Conservation (phyloP, 208 protist genomes). For the Acanthamoeba lenticulata region DNA sequence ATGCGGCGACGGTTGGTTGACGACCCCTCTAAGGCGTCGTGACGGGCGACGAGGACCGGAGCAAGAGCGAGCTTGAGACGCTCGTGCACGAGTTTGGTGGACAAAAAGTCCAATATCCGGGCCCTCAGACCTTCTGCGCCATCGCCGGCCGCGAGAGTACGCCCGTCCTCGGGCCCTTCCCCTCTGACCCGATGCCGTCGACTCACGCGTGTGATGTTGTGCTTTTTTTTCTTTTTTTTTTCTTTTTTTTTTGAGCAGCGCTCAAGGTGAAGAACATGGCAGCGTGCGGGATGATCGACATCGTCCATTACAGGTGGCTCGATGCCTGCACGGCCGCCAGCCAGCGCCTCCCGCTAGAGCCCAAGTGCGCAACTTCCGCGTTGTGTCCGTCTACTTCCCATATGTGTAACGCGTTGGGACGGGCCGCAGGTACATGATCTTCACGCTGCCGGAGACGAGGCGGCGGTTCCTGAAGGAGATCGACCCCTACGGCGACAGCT, state of each 20-base stretch:
- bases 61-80: slow-evolving; percentile 74
- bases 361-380: slow-evolving; percentile 59
- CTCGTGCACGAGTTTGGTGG: slow-evolving; percentile 78
- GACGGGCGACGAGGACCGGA: not conserved
- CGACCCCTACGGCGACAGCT: slow-evolving; percentile 79
- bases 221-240: not conserved
- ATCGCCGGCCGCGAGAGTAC: slow-evolving; percentile 71
- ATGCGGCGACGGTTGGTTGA: too few species aligned
- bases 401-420: not conserved
- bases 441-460: slow-evolving; percentile 68
- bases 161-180: not conserved
- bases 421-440: slow-evolving; percentile 76
- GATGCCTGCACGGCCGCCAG: slow-evolving; percentile 52
- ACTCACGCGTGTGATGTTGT: too few species aligned
- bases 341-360: slow-evolving; percentile 69
- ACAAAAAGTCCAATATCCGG: slow-evolving; percentile 75
- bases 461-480: slow-evolving; percentile 72
- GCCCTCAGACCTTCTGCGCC: slow-evolving; percentile 53
- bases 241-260: slow-evolving; percentile 26
- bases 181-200: too few species aligned
- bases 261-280: slow-evolving; percentile 81
- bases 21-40: not conserved
- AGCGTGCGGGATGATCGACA: slow-evolving; percentile 63
- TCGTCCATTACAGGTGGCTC: slow-evolving; percentile 73
- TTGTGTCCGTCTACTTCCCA: not conserved